Conservation (phyloP, 129 eudicot genomes). For the Calendula officinalis region DNA sequence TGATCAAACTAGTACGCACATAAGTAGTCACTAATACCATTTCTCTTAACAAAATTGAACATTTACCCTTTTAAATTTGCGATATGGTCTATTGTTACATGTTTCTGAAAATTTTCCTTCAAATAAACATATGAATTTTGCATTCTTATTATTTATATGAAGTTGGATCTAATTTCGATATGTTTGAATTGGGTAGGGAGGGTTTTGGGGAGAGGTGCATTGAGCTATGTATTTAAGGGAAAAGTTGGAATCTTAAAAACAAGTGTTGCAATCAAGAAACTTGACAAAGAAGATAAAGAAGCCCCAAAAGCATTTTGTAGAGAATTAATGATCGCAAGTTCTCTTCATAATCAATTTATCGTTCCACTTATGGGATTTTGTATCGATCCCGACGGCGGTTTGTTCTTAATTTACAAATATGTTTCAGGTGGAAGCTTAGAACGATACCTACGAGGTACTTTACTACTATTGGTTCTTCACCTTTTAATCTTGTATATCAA, state of each 20-base stretch:
- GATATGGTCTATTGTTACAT: no score
- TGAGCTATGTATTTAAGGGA: slow-evolving; percentile 95
- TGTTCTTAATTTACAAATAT: slow-evolving; percentile 81
- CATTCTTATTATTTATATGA: neutral
- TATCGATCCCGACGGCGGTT: slow-evolving; percentile 83
- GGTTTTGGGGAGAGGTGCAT: slow-evolving; percentile 99
- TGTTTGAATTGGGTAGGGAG: slow-evolving; percentile 44
- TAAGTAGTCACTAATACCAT: no score
- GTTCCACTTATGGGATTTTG: slow-evolving; percentile 96
- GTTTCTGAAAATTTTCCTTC: no score
- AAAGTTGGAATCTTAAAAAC: slow-evolving; percentile 79
- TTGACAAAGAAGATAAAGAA: slow-evolving; percentile 92
- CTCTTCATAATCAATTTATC: slow-evolving; percentile 66
- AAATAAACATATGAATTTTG: no score
- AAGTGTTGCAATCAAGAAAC: slow-evolving; percentile 80
- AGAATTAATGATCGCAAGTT: slow-evolving; percentile 96
- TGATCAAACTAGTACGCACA: no score
- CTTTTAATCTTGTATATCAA: slow-evolving; percentile 6
- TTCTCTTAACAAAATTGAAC: no score
- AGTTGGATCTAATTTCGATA: neutral
- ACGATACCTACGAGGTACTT: slow-evolving; percentile 87
- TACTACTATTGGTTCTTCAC: slow-evolving; percentile 6
- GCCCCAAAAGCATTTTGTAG: slow-evolving; percentile 92
- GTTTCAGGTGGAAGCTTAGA: slow-evolving; percentile 98
- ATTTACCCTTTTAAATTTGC: no score